phyloP scores from a whole-genome alignment of 805 yeast species.

The Wickerhamiella shivajii region DNA sequence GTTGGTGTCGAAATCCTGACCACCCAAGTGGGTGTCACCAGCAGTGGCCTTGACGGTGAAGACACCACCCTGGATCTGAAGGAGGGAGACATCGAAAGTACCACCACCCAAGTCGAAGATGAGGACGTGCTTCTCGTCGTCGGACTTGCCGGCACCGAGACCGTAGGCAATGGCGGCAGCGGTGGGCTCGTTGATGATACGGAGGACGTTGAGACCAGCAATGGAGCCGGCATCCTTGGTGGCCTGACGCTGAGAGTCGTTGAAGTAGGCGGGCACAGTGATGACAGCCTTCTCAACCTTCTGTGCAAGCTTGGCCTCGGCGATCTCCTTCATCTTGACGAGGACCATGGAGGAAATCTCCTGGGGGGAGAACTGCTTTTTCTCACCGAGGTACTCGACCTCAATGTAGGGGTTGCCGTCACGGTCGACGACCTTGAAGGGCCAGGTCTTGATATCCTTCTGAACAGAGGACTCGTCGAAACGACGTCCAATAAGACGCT shows the following conservation, averaged over 20 bases:
- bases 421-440: constrained; percentile 64
- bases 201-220: constrained; percentile 87
- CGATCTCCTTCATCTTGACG: constrained; percentile 84
- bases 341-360: constrained; percentile 90
- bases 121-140: constrained; percentile 73
- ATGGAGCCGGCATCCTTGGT: constrained; percentile 95
- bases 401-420: constrained; percentile 77
- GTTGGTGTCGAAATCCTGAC: constrained; percentile 97
- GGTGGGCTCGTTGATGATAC: constrained; percentile 95
- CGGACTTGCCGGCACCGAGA: constrained; percentile 48
- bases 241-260: constrained; percentile 96
- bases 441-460: constrained; percentile 74
- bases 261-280: constrained; percentile 94
- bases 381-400: constrained; percentile 81
- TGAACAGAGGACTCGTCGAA: constrained; percentile 67
- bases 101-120: constrained; percentile 98
- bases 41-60: constrained; percentile 94
- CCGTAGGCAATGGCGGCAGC: constrained; percentile 99
- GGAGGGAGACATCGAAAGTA: constrained; percentile 91
- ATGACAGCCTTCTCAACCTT: constrained; percentile 83
- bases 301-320: constrained; percentile 79
- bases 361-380: constrained; percentile 79
- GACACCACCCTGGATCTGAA: constrained; percentile 89
- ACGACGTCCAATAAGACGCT: constrained; percentile 82
- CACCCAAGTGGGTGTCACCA: constrained; percentile 89